Evolutionary conservation across 257 asterid species (phyloP).

Genomic region (Rubia yunnanensis): DNA sequence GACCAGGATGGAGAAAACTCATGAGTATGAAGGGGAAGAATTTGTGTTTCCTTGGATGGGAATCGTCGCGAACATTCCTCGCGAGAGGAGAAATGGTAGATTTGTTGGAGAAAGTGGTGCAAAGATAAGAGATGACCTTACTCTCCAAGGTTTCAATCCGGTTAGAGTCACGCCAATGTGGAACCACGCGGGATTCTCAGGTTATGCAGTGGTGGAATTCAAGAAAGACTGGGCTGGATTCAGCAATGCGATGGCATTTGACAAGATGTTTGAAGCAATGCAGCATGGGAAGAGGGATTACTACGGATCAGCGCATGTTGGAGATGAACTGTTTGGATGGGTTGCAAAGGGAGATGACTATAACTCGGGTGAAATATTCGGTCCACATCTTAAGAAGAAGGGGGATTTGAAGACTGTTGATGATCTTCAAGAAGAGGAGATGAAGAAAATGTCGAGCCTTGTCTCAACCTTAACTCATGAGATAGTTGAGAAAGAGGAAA

Average conservation of each 20-base stretch:
- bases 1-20: not conserved
- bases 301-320: not conserved
- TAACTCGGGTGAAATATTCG: not conserved
- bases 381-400: slow-evolving; percentile 15
- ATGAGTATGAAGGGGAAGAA: not conserved
- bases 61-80: not conserved
- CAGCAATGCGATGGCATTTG: not conserved
- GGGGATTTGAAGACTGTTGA: slow-evolving; percentile 60
- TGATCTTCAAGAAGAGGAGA: slow-evolving; percentile 39
- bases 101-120: not conserved
- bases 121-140: not conserved
- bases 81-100: not conserved
- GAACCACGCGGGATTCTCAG: not conserved
- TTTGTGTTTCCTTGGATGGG: not conserved
- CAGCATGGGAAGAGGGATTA: not conserved
- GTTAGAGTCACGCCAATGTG: not conserved
- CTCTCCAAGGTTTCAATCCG: not conserved
- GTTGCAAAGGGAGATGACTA: not conserved
- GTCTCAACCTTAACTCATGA: slow-evolving; percentile 30
- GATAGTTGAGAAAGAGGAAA: slow-evolving; percentile 29
- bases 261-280: not conserved
- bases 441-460: slow-evolving; percentile 37
- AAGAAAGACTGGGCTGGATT: not conserved
- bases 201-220: not conserved
- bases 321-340: not conserved